These are phyloP conservation scores for Pezicula radicicola DNA, from an alignment of 2,329 filamentous ascomycete genomes.

Conservation along the genomic window DNA sequence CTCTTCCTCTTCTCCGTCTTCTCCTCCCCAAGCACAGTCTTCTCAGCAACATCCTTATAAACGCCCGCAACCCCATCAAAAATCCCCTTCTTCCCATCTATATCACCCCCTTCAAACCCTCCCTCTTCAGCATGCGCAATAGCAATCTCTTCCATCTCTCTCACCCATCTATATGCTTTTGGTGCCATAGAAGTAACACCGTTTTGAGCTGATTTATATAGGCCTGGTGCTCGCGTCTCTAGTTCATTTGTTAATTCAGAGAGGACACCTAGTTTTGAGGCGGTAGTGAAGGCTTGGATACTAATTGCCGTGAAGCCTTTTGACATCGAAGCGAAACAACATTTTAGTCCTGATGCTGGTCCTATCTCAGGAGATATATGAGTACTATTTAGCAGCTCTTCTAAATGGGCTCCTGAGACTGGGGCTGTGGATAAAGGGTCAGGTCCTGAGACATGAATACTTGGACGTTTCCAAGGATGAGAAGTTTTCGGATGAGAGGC, in stretches of 20 bases:
- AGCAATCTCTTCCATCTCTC: conserved; percentile 75
- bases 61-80: conserved; percentile 60
- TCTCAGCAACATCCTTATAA: conserved; percentile 58
- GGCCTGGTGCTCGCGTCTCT: conserved; percentile 42
- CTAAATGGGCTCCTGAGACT: conserved; percentile 36
- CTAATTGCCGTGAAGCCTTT: conserved; percentile 68
- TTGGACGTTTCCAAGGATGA: conserved; percentile 21
- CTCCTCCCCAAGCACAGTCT: conserved; percentile 57
- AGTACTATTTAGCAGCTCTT: conserved; percentile 42
- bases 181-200: conserved; percentile 60
- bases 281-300: conserved; percentile 69
- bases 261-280: conserved; percentile 59
- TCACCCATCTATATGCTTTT: conserved; percentile 76
- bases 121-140: conserved; percentile 62
- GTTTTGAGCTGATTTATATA: conserved; percentile 43
- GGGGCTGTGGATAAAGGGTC: conserved; percentile 32
- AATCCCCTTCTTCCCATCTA: conserved; percentile 36
- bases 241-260: conserved; percentile 56
- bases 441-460: conserved; percentile 48
- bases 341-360: conserved; percentile 58
- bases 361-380: conserved; percentile 49
- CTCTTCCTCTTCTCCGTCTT: conserved; percentile 53
- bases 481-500: conserved; percentile 59
- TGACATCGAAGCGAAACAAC: conserved; percentile 59
- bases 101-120: conserved; percentile 45